A percentile compares a stretch with the other conserved stretches of the same genome.
Conservation (phyloP, 164 flowering plant species). For the Tetracentron sinense region DNA sequence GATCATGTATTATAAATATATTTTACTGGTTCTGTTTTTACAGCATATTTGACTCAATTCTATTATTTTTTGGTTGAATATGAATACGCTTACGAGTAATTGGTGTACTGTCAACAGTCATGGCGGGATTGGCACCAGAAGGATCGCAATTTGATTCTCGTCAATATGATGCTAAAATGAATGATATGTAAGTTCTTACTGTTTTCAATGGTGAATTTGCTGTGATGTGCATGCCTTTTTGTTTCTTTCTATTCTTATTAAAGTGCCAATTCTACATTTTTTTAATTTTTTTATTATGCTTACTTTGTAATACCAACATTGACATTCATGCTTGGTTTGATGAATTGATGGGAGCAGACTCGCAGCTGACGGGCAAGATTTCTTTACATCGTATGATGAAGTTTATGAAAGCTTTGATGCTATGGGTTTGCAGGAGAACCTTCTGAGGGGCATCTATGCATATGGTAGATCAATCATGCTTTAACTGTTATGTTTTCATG, state of each 20-base stretch:
- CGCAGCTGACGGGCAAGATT: slow-evolving; percentile 49
- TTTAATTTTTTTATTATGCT: not conserved
- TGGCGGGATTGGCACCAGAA: slow-evolving; percentile 58
- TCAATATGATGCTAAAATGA: slow-evolving; percentile 53
- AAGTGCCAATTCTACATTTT: not conserved
- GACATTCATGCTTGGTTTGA: not conserved
- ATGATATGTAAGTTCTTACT: slow-evolving; percentile 39
- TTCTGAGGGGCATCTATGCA: slow-evolving; percentile 81
- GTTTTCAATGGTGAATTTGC: not conserved
- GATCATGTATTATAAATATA: too few species aligned
- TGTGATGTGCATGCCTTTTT: not conserved
- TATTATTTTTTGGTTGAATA: not conserved
- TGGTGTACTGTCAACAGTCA: slow-evolving; percentile 21
- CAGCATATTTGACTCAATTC: not conserved
- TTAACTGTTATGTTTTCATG: too few species aligned
- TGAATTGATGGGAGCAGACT: slow-evolving; percentile 30
- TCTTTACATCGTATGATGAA: slow-evolving; percentile 72
- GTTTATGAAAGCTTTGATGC: slow-evolving; percentile 68
- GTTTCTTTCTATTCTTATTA: too few species aligned
- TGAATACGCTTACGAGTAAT: not conserved
- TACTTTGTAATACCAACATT: not conserved
- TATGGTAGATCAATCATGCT: slow-evolving; percentile 41
- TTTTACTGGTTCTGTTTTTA: too few species aligned
- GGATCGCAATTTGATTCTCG: slow-evolving; percentile 56
- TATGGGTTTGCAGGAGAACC: slow-evolving; percentile 66